Evolutionary conservation across 192 early-diverging fungal genomes (phyloP).

Genomic region (Entomortierella parvispora): DNA sequence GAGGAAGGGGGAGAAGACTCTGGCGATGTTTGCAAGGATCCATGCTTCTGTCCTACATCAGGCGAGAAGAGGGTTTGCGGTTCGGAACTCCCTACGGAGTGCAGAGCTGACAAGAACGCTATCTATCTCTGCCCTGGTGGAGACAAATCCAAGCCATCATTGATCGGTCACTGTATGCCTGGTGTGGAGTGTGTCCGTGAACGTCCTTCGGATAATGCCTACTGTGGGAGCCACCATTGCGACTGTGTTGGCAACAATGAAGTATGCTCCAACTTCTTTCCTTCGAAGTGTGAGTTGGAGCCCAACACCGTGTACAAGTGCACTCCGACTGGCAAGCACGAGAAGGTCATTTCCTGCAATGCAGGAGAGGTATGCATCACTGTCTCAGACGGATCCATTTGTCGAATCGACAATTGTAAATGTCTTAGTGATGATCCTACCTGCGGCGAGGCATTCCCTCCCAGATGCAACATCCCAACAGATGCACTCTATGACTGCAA

Average conservation of each 20-base stretch:
- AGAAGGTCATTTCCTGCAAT: background rate
- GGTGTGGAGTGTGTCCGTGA: constrained; percentile 5
- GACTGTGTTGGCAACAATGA: constrained; percentile 2
- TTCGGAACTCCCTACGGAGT: background rate
- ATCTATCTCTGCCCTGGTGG: constrained; percentile 12
- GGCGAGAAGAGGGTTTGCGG: no score
- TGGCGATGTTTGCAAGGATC: background rate
- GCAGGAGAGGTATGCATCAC: constrained; percentile 1
- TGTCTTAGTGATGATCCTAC: constrained; percentile 4
- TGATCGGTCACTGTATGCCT: constrained; percentile 4
- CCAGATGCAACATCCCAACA: background rate
- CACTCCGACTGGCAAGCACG: background rate
- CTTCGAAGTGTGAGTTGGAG: constrained; percentile 2
- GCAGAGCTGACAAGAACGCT: background rate
- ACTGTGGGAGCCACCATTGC: constrained; percentile 8
- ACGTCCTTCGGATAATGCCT: background rate
- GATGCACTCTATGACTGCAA: constrained; percentile 3
- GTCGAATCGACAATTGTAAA: constrained; percentile 4
- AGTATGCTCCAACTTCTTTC: constrained; percentile 12
- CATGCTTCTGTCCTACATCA: background rate
- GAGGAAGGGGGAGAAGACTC: background rate
- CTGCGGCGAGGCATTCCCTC: constrained; percentile 17
- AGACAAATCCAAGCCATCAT: background rate
- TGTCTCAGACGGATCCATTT: constrained; percentile 13
- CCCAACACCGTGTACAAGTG: constrained; percentile 12